Percentiles rank a stretch among this genome's conserved stretches.
phyloP scores from a whole-genome alignment of 2,329 filamentous ascomycete genomes.

The Myotisia sp. region DNA sequence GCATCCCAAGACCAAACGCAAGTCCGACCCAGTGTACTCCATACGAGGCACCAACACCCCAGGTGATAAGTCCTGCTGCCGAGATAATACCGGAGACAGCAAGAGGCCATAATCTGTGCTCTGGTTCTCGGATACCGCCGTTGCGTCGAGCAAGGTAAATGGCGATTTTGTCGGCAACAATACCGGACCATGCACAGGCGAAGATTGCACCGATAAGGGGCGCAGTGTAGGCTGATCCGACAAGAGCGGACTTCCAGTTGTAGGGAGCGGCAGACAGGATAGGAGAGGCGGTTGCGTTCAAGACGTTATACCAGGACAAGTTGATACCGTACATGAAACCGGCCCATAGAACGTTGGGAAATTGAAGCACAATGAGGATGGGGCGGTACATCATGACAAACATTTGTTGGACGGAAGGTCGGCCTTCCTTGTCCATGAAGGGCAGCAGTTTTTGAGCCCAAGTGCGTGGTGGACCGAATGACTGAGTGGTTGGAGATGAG shows the following conservation, averaged over 20 bases:
- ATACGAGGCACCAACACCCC: slow-evolving; percentile 19
- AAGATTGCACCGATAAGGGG: slow-evolving; percentile 15
- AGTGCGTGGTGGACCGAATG: slow-evolving; percentile 5
- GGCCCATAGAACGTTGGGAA: slow-evolving; percentile 16
- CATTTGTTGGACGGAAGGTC: slow-evolving; percentile 11
- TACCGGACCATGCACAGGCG: slow-evolving; percentile 9
- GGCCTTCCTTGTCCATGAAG: slow-evolving; percentile 13
- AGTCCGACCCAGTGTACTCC: slow-evolving; percentile 19
- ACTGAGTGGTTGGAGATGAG: background rate
- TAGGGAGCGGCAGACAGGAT: slow-evolving; percentile 19
- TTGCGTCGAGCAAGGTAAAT: slow-evolving; percentile 30
- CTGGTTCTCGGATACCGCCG: slow-evolving; percentile 27
- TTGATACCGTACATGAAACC: slow-evolving; percentile 19
- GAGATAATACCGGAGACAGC: slow-evolving; percentile 15
- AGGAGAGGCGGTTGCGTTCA: slow-evolving; percentile 19
- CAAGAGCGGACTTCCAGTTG: slow-evolving; percentile 16
- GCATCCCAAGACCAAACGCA: slow-evolving; percentile 20
- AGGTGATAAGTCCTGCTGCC: slow-evolving; percentile 16
- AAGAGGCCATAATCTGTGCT: slow-evolving; percentile 23
- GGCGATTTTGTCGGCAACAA: slow-evolving; percentile 14
- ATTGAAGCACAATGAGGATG: slow-evolving; percentile 18
- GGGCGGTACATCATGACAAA: slow-evolving; percentile 16
- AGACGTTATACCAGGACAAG: slow-evolving; percentile 21
- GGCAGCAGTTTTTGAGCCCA: slow-evolving; percentile 15
- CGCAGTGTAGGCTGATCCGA: slow-evolving; percentile 17